A percentile compares a stretch with the other conserved stretches of the same genome.
phyloP scores from a whole-genome alignment of 2,329 filamentous ascomycete species.

The Sporothrix phasma region DNA sequence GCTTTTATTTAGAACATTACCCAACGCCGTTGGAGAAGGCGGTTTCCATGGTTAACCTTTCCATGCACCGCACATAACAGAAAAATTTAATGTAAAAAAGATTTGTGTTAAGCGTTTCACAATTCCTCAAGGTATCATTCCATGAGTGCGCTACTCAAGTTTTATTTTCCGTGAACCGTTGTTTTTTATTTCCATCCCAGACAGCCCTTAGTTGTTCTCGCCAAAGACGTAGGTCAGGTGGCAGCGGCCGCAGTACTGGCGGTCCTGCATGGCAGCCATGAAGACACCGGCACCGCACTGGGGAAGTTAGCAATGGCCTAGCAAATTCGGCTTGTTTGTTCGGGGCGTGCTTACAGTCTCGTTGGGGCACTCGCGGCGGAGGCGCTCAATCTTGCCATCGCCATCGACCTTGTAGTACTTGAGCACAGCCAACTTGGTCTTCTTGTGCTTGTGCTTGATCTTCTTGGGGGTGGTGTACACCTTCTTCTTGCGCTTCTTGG shows the following conservation, averaged over 20 bases:
- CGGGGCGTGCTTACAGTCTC: conserved; percentile 56
- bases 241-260: conserved; percentile 85
- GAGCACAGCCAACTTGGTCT: conserved; percentile 99
- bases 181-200: not conserved
- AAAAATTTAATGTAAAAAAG: not conserved
- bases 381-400: conserved; percentile 99
- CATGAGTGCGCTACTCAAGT: conserved; percentile 18
- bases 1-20: conserved; percentile 7
- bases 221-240: conserved; percentile 66
- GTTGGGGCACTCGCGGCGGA: conserved; percentile 92
- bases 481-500: conserved; percentile 99
- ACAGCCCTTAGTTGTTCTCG: conserved; percentile 43
- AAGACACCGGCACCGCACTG: conserved; percentile 99
- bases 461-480: conserved; percentile 99
- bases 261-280: conserved; percentile 99
- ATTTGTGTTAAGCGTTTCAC: conserved; percentile 6
- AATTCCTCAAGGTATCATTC: conserved; percentile 17
- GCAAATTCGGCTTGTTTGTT: too few relatives aligned
- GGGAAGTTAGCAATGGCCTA: not conserved
- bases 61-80: conserved; percentile 13
- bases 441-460: conserved; percentile 99
- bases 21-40: conserved; percentile 13
- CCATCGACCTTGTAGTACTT: conserved; percentile 99
- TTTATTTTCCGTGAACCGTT: not conserved
- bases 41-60: conserved; percentile 14